Evolutionary conservation across 106 monocot genomes (phyloP), one percentile per base, ranked within the genome.

Genomic region (Vanilla planifolia): DNA sequence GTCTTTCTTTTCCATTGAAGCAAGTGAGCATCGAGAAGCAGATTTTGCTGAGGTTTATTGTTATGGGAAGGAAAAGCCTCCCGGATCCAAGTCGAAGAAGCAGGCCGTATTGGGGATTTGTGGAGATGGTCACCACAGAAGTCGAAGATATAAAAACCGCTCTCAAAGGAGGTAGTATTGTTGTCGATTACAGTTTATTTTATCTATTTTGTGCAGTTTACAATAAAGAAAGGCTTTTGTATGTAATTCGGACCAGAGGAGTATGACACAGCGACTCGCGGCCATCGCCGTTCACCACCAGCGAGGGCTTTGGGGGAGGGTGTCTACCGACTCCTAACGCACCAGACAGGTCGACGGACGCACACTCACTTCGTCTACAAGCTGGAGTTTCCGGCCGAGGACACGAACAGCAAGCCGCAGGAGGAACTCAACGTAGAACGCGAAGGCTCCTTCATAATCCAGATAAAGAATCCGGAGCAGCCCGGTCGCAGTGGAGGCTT

Each of bases 321-420:
- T 4, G 72, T 86, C n/a, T 92, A 92, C 67, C 67, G 79, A 61
- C 80, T 92, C 57, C 58, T 92, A 10, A 34, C 68, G 55, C 91
- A 92, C 74, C 66, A 79, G 37, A 47, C 52, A 0, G 67, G 69
- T 0, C 32, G 66, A 26, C 41, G 43, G 23, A 40, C 42, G 8
- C 86, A 92, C 68, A 80, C 91, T 33, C 83, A 92, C 71, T 80
- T 92, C 48, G 45, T 92, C 42, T 92, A 92, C 79, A 92, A 77
- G 71, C 82, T 92, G 3, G 79, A 86, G 36, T 61, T 79, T 30
- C 63, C 62, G 0, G 50, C 51, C 2, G 67, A 64, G 45, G 23
- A 19, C 14, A 45, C 34, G 1, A 35, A 32, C 6, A 59, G 58
- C 43, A 75, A 65, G 45, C 83, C 86, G 3, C 77, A 86, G 59